These are phyloP conservation scores for Rhytidiadelphus loreus DNA, from an alignment of 225 moss, liverwort and hornwort species.

Conservation along the genomic window DNA sequence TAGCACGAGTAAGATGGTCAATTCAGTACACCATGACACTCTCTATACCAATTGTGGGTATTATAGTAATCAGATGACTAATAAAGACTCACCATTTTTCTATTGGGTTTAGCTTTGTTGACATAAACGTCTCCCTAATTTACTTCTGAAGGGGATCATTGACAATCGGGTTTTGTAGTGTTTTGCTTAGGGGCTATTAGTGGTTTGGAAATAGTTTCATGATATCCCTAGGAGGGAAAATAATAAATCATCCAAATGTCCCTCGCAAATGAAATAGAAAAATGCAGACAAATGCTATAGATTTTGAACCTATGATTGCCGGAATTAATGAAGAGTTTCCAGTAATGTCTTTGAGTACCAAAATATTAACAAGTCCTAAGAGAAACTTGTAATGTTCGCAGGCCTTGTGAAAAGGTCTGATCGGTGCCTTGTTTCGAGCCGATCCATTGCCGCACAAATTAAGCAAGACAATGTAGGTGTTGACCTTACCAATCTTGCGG, in stretches of 20 bases:
- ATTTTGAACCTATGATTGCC: neutral
- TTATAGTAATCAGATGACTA: neutral
- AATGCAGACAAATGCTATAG: neutral
- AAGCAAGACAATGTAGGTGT: slow-evolving; percentile 24
- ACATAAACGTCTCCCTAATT: neutral
- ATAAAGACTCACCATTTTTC: neutral
- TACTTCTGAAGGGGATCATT: neutral
- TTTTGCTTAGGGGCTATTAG: neutral
- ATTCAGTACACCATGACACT: neutral
- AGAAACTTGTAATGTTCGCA: slow-evolving; percentile 1
- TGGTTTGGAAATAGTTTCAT: neutral
- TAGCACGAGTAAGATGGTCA: slow-evolving; percentile 19
- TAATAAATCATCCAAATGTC: neutral
- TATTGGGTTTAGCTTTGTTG: neutral
- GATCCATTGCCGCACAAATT: slow-evolving; percentile 45
- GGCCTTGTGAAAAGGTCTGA: slow-evolving; percentile 24
- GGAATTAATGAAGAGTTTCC: neutral
- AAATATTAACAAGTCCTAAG: neutral
- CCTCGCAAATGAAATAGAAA: neutral
- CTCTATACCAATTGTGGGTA: neutral
- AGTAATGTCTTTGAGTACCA: neutral
- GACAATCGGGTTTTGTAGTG: neutral
- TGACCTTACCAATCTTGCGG: slow-evolving; percentile 11
- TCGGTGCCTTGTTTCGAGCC: slow-evolving; percentile 41
- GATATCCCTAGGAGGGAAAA: neutral